These are phyloP conservation scores for Colletotrichum sp. DNA, from an alignment of 2,329 filamentous ascomycete genomes.

Conservation along the genomic window DNA sequence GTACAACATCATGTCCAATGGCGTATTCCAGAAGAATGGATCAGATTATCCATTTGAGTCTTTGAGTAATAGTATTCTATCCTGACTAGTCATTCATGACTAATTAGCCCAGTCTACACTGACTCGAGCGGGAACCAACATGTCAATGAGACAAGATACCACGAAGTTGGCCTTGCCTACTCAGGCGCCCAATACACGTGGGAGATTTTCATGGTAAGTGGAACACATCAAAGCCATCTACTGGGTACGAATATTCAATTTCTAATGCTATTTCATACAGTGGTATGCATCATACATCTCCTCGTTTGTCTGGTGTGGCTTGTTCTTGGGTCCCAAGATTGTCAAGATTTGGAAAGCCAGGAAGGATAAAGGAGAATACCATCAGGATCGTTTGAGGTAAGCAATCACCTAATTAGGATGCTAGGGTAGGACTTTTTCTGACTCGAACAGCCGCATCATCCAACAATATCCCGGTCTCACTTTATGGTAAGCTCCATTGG, in stretches of 20 bases:
- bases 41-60: slow-evolving; percentile 14
- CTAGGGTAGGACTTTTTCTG: not conserved
- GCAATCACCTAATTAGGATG: not conserved
- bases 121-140: slow-evolving; percentile 9
- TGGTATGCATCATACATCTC: slow-evolving; percentile 62
- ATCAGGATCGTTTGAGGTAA: slow-evolving; percentile 8
- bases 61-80: slow-evolving; percentile 25
- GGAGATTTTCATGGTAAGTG: slow-evolving; percentile 28
- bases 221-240: not conserved
- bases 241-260: not conserved
- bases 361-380: slow-evolving; percentile 26
- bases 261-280: slow-evolving; percentile 44
- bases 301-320: slow-evolving; percentile 61
- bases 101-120: slow-evolving; percentile 1
- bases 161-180: slow-evolving; percentile 58
- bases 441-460: slow-evolving; percentile 42
- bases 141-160: slow-evolving; percentile 51
- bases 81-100: not conserved
- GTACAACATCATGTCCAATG: slow-evolving; percentile 62
- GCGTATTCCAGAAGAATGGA: slow-evolving; percentile 41
- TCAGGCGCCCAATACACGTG: slow-evolving; percentile 63
- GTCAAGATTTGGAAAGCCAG: slow-evolving; percentile 37
- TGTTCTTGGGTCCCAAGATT: slow-evolving; percentile 59
- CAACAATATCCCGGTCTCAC: slow-evolving; percentile 58
- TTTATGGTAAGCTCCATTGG: slow-evolving; percentile 1